Evolutionary conservation across 2,329 filamentous ascomycete genomes (phyloP).

Genomic region (Monosporascus sp.): DNA sequence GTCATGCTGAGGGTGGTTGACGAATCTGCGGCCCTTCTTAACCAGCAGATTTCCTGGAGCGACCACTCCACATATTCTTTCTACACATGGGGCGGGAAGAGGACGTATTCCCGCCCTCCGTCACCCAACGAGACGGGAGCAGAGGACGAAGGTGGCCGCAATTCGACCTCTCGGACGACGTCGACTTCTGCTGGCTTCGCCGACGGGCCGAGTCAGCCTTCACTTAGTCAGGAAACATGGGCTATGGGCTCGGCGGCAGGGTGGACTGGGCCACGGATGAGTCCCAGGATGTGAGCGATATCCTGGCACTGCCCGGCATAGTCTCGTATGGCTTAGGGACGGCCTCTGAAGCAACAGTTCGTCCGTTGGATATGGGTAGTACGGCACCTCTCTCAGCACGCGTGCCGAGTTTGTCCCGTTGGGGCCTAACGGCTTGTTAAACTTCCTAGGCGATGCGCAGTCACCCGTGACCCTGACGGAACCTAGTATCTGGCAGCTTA

Average conservation of each 20-base stretch:
- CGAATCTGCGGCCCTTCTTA: slow-evolving; percentile 25
- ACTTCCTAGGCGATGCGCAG: slow-evolving; percentile 28
- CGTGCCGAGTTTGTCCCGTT: slow-evolving; percentile 28
- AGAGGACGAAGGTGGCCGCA: slow-evolving; percentile 29
- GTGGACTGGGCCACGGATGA: slow-evolving; percentile 18
- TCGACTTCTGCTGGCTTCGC: slow-evolving; percentile 31
- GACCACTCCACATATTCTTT: slow-evolving; percentile 23
- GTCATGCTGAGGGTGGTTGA: slow-evolving; percentile 23
- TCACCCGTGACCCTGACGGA: slow-evolving; percentile 16
- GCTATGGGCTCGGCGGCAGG: slow-evolving; percentile 28
- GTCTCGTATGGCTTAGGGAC: slow-evolving; percentile 28
- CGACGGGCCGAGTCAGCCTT: slow-evolving; percentile 25
- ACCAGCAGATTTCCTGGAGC: slow-evolving; percentile 28
- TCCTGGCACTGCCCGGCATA: slow-evolving; percentile 23
- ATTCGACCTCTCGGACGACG: slow-evolving; percentile 19
- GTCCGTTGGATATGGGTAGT: slow-evolving; percentile 14
- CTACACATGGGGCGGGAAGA: slow-evolving; percentile 31
- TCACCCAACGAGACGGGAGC: slow-evolving; percentile 23
- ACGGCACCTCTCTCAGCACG: slow-evolving; percentile 25
- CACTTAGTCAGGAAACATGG: slow-evolving; percentile 18
- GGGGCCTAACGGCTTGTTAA: slow-evolving; percentile 26
- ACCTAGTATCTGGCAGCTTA: slow-evolving; percentile 13
- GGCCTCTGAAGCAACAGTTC: slow-evolving; percentile 27
- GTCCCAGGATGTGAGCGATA: neutral
- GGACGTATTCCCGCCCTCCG: slow-evolving; percentile 12